Conservation (phyloP, 306 rosid species). For the Echinosophora koreensis region DNA sequence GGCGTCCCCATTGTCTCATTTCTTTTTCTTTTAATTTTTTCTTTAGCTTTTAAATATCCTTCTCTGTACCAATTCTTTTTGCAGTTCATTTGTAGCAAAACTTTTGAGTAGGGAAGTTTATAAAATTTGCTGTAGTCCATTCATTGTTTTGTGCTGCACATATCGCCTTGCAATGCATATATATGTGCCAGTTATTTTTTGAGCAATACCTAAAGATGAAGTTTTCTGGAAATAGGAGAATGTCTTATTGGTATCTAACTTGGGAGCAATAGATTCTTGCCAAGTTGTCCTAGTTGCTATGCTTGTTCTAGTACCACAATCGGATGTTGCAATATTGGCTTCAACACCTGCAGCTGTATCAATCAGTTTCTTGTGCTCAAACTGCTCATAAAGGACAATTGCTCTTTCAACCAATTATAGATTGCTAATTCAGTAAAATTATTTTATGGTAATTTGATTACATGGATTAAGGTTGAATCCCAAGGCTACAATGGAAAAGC, state of each 20-base stretch:
- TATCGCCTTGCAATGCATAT: background rate
- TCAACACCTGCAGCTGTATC: background rate
- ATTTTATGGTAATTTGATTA: background rate
- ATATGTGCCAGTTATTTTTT: background rate
- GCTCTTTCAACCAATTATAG: background rate
- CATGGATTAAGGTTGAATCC: background rate
- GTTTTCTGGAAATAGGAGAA: background rate
- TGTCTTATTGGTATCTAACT: background rate
- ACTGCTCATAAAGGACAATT: background rate
- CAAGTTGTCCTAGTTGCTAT: background rate
- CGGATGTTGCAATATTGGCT: background rate
- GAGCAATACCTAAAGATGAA: background rate
- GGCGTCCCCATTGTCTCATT: conserved; percentile 42
- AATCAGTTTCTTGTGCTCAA: background rate
- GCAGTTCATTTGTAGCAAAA: conserved; percentile 76
- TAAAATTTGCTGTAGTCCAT: conserved; percentile 27
- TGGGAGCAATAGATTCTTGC: background rate
- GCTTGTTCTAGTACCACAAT: background rate
- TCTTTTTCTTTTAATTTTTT: conserved; percentile 49
- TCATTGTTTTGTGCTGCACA: background rate
- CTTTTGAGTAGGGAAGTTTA: conserved; percentile 58
- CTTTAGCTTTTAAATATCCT: conserved; percentile 36
- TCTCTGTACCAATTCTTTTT: conserved; percentile 74
- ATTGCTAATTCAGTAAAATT: background rate
- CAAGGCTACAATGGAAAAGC: background rate